These are phyloP conservation scores for Vaccinium corymbosum DNA, from an alignment of 148 eudicot species.

Conservation along the genomic window DNA sequence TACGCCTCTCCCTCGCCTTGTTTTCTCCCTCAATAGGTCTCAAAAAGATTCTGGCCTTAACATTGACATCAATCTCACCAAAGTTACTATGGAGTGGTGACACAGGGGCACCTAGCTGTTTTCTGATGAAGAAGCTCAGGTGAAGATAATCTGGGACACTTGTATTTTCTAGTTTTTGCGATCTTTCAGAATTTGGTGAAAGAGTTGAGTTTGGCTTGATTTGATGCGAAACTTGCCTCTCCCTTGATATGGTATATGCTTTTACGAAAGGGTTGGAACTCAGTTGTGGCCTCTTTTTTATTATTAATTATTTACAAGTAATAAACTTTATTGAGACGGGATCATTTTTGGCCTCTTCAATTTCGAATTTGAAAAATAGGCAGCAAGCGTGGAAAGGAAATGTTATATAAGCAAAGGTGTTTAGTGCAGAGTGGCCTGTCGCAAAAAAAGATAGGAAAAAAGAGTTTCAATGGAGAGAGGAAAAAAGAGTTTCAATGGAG, in stretches of 20 bases:
- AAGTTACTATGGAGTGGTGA: not conserved
- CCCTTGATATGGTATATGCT: not conserved
- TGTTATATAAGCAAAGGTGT: not conserved
- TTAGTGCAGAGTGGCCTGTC: not conserved
- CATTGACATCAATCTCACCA: not conserved
- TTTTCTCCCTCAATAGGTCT: no score
- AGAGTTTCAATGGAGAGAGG: slow-evolving; percentile 5
- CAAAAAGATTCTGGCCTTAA: not conserved
- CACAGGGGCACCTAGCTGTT: not conserved
- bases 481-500: not conserved
- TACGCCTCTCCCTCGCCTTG: no score
- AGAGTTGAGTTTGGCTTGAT: not conserved
- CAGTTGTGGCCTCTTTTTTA: not conserved
- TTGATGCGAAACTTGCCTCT: not conserved
- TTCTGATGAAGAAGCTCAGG: not conserved
- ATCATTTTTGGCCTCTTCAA: not conserved
- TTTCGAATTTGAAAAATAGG: not conserved
- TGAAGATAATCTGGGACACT: not conserved
- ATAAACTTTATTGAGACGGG: no score
- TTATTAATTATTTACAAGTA: no score
- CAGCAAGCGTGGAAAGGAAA: not conserved
- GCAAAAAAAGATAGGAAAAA: not conserved
- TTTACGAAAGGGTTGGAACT: not conserved
- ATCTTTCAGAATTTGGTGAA: not conserved
- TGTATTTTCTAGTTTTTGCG: not conserved